Evolutionary conservation across 1,139 yeast genomes (phyloP).

Genomic region (Suhomyces bolitotheri): DNA sequence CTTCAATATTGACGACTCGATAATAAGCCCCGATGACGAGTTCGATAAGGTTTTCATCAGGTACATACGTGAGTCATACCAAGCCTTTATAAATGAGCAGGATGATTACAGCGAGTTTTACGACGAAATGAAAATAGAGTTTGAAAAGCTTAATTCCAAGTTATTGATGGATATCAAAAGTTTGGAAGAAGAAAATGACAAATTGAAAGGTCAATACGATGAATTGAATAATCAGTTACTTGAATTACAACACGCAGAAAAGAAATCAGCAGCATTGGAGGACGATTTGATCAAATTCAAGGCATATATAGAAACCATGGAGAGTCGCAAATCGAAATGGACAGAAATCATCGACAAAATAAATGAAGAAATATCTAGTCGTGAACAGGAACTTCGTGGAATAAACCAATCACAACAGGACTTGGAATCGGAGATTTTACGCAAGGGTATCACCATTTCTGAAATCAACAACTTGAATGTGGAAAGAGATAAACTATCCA

Average conservation of each 20-base stretch:
- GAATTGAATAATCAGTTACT: constrained; percentile 27
- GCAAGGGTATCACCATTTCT: constrained; percentile 58
- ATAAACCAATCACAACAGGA: constrained; percentile 47
- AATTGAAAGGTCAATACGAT: constrained; percentile 32
- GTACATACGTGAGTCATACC: constrained; percentile 68
- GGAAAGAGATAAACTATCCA: constrained; percentile 60
- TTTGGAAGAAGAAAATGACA: constrained; percentile 45
- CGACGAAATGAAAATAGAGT: constrained; percentile 57
- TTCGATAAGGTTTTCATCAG: constrained; percentile 63
- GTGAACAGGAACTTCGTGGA: constrained; percentile 44
- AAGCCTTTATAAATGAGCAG: constrained; percentile 60
- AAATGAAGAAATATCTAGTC: constrained; percentile 50
- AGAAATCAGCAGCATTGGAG: constrained; percentile 64
- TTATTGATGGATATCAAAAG: constrained; percentile 39
- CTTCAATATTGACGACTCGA: constrained; percentile 30
- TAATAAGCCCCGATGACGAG: constrained; percentile 40
- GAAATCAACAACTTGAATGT: constrained; percentile 63
- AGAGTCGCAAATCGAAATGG: constrained; percentile 67
- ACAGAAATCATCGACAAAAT: constrained; percentile 55
- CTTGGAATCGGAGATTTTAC: constrained; percentile 48
- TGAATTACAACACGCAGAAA: constrained; percentile 47
- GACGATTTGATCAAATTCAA: constrained; percentile 71
- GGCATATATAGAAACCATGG: constrained; percentile 69
- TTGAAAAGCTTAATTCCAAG: constrained; percentile 39
- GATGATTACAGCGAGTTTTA: constrained; percentile 60